These are phyloP conservation scores for Carex littledalei DNA, from an alignment of 176 grass and related monocot genomes.

Conservation along the genomic window DNA sequence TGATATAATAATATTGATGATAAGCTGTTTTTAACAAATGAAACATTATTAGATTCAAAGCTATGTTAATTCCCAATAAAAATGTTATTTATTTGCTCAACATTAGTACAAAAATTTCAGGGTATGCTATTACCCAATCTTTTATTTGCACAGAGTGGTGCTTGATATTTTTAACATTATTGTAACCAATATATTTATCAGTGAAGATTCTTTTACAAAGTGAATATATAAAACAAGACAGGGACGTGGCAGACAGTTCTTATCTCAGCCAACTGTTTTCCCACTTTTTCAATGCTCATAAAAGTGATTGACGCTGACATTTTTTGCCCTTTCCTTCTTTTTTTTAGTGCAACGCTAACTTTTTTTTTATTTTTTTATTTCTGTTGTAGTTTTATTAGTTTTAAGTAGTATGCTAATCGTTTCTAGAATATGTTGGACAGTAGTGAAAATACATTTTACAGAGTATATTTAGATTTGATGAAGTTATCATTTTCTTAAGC, in stretches of 20 bases:
- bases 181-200: background rate
- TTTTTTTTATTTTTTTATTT: background rate
- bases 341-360: background rate
- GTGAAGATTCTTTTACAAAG: background rate
- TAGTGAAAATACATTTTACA: too few species aligned
- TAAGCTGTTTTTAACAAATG: background rate
- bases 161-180: background rate
- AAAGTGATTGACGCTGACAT: background rate
- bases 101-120: background rate
- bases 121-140: background rate
- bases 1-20: background rate
- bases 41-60: background rate
- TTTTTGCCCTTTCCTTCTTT: background rate
- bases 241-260: background rate
- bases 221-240: background rate
- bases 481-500: too few species aligned
- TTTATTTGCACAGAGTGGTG: background rate
- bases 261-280: constrained; percentile 2
- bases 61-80: background rate
- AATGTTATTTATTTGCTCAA: background rate
- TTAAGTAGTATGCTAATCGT: too few species aligned
- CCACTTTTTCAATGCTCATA: background rate
- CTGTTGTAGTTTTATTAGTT: too few species aligned
- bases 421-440: too few species aligned
- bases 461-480: too few species aligned